Percentiles rank a stretch among this genome's conserved stretches.
Evolutionary conservation across 2,329 filamentous ascomycete genomes (phyloP).

Genomic region (Epichloe sp.): DNA sequence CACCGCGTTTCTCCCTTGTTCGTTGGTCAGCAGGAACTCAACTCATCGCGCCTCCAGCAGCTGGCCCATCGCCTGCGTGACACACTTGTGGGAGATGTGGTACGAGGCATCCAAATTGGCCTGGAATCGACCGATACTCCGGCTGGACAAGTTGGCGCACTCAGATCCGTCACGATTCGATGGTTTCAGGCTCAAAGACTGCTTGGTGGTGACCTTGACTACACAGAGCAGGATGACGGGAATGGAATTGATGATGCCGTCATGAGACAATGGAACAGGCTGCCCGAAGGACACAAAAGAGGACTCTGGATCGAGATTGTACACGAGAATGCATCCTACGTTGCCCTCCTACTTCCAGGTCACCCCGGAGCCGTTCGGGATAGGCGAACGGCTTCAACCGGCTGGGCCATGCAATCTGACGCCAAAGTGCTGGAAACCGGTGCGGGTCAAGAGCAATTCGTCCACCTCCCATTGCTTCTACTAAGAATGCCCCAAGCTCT

Average conservation of each 20-base stretch:
- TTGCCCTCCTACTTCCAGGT: conserved; percentile 36
- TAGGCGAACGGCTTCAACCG: conserved; percentile 1
- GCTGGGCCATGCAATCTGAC: conserved; percentile 12
- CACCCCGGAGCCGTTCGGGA: conserved; percentile 9
- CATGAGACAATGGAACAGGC: conserved; percentile 6
- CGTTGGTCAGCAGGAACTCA: conserved; percentile 28
- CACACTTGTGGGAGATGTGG: conserved; percentile 42
- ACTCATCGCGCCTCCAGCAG: conserved; percentile 23
- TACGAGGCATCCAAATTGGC: conserved; percentile 45
- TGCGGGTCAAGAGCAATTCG: conserved; percentile 20
- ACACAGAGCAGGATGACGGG: conserved; percentile 8
- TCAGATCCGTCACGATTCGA: conserved; percentile 34
- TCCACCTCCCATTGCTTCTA: conserved; percentile 38
- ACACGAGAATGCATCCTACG: conserved; percentile 40
- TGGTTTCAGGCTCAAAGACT: conserved; percentile 27
- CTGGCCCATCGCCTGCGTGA: conserved; percentile 39
- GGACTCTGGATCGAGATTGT: conserved; percentile 33
- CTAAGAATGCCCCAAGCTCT: conserved; percentile 42
- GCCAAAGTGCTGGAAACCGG: background rate
- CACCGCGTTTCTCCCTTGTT: conserved; percentile 42
- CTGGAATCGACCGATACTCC: conserved; percentile 29
- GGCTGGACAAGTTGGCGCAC: conserved; percentile 24
- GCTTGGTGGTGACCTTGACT: conserved; percentile 17
- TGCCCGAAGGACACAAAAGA: conserved; percentile 14
- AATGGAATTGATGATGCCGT: conserved; percentile 7